A percentile compares a stretch with the other conserved stretches of the same genome.
Conservation (phyloP, 306 rosid genomes). For the Dalbergia cochinchinensis region DNA sequence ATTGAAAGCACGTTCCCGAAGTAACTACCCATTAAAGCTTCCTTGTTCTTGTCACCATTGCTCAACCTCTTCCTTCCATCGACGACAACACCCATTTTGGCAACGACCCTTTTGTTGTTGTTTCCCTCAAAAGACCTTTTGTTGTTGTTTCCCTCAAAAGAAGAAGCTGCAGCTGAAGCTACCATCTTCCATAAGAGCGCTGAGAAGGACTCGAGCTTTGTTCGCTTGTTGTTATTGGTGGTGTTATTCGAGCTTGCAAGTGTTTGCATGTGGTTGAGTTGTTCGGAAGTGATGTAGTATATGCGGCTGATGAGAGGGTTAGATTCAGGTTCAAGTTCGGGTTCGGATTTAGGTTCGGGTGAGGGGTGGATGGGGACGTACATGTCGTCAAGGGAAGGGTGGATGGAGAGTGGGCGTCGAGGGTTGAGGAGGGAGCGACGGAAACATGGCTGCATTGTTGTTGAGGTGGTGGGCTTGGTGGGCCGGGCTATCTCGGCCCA, state of each 20-base stretch:
- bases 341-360: neutral
- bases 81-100: constrained; percentile 78
- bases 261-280: constrained; percentile 56
- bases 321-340: neutral
- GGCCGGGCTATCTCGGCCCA: constrained; percentile 68
- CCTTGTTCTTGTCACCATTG: constrained; percentile 27
- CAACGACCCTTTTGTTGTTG: constrained; percentile 16
- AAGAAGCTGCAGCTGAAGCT: constrained; percentile 5
- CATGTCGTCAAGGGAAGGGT: constrained; percentile 56
- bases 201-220: constrained; percentile 65
- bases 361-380: constrained; percentile 60
- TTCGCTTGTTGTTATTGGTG: constrained; percentile 21
- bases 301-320: constrained; percentile 60
- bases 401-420: constrained; percentile 43
- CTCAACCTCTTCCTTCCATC: constrained; percentile 66
- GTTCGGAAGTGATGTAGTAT: constrained; percentile 51
- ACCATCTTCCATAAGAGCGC: constrained; percentile 78
- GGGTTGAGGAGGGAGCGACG: constrained; percentile 48
- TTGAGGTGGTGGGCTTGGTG: constrained; percentile 25
- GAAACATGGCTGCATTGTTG: constrained; percentile 46
- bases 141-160: neutral
- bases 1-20: constrained; percentile 81
- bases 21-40: constrained; percentile 47
- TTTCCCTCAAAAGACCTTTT: neutral
- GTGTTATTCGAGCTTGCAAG: constrained; percentile 41